These are phyloP conservation scores for Saussurea involucrata DNA, from an alignment of 129 eudicot genomes.

Conservation along the genomic window DNA sequence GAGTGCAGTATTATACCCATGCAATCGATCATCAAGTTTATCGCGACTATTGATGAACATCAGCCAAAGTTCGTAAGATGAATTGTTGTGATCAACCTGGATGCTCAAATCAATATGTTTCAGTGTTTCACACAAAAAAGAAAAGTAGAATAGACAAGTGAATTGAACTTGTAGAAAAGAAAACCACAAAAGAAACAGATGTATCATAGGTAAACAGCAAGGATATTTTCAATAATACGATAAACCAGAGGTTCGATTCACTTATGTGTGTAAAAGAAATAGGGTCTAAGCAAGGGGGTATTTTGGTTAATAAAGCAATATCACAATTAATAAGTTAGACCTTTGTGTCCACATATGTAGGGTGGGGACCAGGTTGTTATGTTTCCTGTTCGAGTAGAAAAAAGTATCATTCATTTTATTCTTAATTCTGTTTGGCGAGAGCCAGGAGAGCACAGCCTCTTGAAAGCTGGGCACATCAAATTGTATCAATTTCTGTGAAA, in stretches of 20 bases:
- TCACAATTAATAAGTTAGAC: neutral
- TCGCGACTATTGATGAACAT: constrained; percentile 66
- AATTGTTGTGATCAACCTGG: constrained; percentile 49
- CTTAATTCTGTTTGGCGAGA: no score
- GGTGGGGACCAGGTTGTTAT: neutral
- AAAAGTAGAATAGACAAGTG: neutral
- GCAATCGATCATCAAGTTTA: constrained; percentile 46
- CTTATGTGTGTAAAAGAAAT: neutral
- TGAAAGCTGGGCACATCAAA: no score
- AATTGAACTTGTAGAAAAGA: neutral
- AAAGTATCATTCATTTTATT: no score
- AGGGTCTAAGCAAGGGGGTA: neutral
- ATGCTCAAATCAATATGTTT: constrained; percentile 8
- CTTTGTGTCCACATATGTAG: neutral
- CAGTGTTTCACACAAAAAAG: neutral
- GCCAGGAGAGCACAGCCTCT: neutral
- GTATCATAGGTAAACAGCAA: neutral
- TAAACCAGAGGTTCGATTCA: neutral
- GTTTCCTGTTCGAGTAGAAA: neutral
- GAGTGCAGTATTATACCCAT: constrained; percentile 49
- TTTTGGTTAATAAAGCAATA: neutral
- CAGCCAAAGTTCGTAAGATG: constrained; percentile 77
- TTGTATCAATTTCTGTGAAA: no score
- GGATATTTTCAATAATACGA: neutral
- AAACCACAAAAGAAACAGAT: neutral